A percentile compares a stretch with the other conserved stretches of the same genome.
Conservation (phyloP, 352 stramenopile species). For the Globisporangium megalacanthum region DNA sequence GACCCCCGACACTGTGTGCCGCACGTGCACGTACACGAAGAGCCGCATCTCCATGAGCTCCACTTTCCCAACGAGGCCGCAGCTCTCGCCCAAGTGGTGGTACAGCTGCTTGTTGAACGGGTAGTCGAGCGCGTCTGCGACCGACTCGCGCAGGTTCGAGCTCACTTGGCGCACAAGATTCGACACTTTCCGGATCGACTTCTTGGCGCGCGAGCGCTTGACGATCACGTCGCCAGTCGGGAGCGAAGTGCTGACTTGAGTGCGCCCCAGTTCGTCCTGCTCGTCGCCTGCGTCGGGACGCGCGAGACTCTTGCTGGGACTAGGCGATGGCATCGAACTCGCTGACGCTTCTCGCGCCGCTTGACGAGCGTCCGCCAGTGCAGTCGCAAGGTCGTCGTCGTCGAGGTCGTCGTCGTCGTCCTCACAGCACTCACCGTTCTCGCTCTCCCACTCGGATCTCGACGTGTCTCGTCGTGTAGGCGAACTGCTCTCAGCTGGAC, state of each 20-base stretch:
- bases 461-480: background rate
- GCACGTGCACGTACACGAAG: slow-evolving; percentile 60
- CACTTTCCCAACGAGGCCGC: slow-evolving; percentile 54
- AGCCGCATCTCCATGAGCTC: slow-evolving; percentile 83
- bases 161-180: slow-evolving; percentile 62
- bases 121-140: slow-evolving; percentile 56
- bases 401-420: slow-evolving; percentile 32
- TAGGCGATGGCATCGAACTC: background rate
- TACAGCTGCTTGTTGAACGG: slow-evolving; percentile 60
- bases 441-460: slow-evolving; percentile 13
- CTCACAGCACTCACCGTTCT: slow-evolving; percentile 18
- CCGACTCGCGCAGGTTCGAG: slow-evolving; percentile 55
- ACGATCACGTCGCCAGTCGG: slow-evolving; percentile 39
- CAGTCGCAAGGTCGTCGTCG: slow-evolving; percentile 19
- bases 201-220: slow-evolving; percentile 62
- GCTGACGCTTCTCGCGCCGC: background rate
- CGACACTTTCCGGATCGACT: slow-evolving; percentile 61
- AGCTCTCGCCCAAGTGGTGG: slow-evolving; percentile 52
- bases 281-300: background rate
- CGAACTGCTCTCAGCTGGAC: background rate
- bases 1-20: slow-evolving; percentile 47
- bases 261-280: slow-evolving; percentile 1
- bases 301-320: background rate
- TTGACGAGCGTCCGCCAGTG: slow-evolving; percentile 2
- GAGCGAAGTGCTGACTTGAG: slow-evolving; percentile 9